A percentile compares a stretch with the other conserved stretches of the same genome.
phyloP scores from a whole-genome alignment of 177 flowering plant species.

The Tripterygium wilfordii region DNA sequence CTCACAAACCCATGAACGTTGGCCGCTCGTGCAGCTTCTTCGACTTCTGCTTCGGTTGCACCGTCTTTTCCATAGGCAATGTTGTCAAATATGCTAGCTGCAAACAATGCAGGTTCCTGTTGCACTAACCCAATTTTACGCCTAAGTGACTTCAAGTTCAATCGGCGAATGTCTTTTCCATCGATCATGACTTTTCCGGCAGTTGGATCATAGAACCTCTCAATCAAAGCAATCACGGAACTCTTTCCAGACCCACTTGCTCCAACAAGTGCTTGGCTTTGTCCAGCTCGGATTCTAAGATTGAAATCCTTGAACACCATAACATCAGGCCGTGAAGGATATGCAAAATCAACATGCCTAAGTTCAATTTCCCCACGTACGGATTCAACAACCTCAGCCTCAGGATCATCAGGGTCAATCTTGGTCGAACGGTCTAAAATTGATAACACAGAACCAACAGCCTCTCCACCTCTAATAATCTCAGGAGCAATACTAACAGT shows the following conservation, averaged over 20 bases:
- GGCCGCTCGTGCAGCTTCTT: slow-evolving; percentile 82
- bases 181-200: slow-evolving; percentile 76
- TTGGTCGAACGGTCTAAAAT: slow-evolving; percentile 69
- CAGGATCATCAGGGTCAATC: slow-evolving; percentile 88
- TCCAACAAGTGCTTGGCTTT: slow-evolving; percentile 94
- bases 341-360: slow-evolving; percentile 81
- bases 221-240: slow-evolving; percentile 78
- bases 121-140: slow-evolving; percentile 80
- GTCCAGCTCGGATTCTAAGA: no score
- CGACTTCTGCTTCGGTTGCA: slow-evolving; percentile 81
- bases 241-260: slow-evolving; percentile 98
- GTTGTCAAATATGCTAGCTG: slow-evolving; percentile 85
- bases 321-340: slow-evolving; percentile 81
- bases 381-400: slow-evolving; percentile 57
- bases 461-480: slow-evolving; percentile 84
- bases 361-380: slow-evolving; percentile 88
- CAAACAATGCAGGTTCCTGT: slow-evolving; percentile 89
- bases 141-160: slow-evolving; percentile 68
- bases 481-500: slow-evolving; percentile 97
- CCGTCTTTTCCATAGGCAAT: slow-evolving; percentile 91
- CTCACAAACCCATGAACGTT: slow-evolving; percentile 81
- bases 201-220: slow-evolving; percentile 83
- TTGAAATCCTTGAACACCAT: slow-evolving; percentile 67
- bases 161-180: slow-evolving; percentile 62
- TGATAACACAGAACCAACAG: slow-evolving; percentile 81